These are phyloP conservation scores for Dothistroma pini DNA, from an alignment of 2,329 filamentous ascomycete species.

Conservation along the genomic window DNA sequence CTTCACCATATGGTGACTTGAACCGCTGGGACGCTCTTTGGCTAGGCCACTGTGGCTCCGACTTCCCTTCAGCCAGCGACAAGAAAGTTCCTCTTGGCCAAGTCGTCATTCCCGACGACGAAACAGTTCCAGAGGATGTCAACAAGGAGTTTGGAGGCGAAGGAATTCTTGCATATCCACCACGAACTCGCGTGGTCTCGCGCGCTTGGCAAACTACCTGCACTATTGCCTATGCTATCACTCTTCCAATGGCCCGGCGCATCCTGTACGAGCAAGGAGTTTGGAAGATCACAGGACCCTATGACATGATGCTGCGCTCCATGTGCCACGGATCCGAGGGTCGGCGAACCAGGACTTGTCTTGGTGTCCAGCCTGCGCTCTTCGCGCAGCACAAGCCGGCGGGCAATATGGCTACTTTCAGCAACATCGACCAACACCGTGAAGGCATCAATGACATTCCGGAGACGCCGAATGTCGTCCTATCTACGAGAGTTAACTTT, in stretches of 20 bases:
- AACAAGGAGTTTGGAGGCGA: constrained; percentile 21
- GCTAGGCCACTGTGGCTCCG: constrained; percentile 43
- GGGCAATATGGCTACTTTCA: constrained; percentile 29
- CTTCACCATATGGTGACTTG: constrained; percentile 26
- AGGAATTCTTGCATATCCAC: constrained; percentile 12
- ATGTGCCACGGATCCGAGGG: constrained; percentile 27
- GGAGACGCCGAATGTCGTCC: neutral
- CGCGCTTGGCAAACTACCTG: constrained; percentile 39
- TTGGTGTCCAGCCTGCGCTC: constrained; percentile 42
- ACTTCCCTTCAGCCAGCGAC: constrained; percentile 5
- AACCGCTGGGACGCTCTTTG: constrained; percentile 39
- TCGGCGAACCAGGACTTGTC: constrained; percentile 36
- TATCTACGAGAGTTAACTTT: constrained; percentile 38
- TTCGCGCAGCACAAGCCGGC: constrained; percentile 45
- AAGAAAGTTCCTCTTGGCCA: constrained; percentile 21
- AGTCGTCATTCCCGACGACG: constrained; percentile 23
- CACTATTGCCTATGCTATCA: constrained; percentile 45
- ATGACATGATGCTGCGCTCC: constrained; percentile 30
- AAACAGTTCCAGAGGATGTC: constrained; percentile 22
- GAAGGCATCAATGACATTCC: neutral
- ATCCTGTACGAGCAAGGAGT: constrained; percentile 44
- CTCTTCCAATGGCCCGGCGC: constrained; percentile 41
- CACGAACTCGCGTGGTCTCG: constrained; percentile 44
- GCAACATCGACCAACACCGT: neutral
- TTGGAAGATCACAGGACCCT: constrained; percentile 37